Percentiles rank a stretch among this genome's conserved stretches.
Conservation (phyloP, 2,329 filamentous ascomycete species). For the Aspergillus neoniger region DNA sequence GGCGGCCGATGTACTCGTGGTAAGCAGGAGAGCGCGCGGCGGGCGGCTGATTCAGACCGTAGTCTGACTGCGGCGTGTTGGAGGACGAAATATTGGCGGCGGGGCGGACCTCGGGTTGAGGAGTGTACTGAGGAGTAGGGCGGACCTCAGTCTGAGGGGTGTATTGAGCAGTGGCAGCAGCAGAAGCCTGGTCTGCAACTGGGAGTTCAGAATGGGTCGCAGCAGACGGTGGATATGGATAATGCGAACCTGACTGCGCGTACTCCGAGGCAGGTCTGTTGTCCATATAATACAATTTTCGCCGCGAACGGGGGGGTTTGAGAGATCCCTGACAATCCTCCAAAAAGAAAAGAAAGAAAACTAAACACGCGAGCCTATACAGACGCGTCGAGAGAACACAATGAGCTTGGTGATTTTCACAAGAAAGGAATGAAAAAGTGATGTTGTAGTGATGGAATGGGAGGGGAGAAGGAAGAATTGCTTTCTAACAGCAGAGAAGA, state of each 20-base stretch:
- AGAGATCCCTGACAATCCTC: conserved; percentile 26
- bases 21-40: conserved; percentile 80
- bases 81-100: conserved; percentile 68
- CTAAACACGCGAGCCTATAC: conserved; percentile 26
- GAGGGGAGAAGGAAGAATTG: conserved; percentile 16
- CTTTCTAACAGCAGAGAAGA: not conserved
- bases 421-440: conserved; percentile 12
- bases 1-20: conserved; percentile 82
- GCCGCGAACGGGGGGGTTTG: conserved; percentile 20
- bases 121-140: conserved; percentile 68
- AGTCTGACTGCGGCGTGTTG: conserved; percentile 85
- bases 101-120: conserved; percentile 76
- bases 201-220: conserved; percentile 78
- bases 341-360: conserved; percentile 10
- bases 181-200: conserved; percentile 86
- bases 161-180: conserved; percentile 58
- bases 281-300: conserved; percentile 54
- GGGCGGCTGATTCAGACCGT: conserved; percentile 73
- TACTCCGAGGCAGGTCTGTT: conserved; percentile 70
- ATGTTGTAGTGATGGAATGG: conserved; percentile 10
- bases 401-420: conserved; percentile 31
- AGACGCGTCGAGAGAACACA: conserved; percentile 35
- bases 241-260: conserved; percentile 83
- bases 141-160: conserved; percentile 43
- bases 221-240: conserved; percentile 55